Evolutionary conservation across 768 basidiomycete species (phyloP), one percentile per base, ranked within the genome.

Genomic region (Lactarius indigo): DNA sequence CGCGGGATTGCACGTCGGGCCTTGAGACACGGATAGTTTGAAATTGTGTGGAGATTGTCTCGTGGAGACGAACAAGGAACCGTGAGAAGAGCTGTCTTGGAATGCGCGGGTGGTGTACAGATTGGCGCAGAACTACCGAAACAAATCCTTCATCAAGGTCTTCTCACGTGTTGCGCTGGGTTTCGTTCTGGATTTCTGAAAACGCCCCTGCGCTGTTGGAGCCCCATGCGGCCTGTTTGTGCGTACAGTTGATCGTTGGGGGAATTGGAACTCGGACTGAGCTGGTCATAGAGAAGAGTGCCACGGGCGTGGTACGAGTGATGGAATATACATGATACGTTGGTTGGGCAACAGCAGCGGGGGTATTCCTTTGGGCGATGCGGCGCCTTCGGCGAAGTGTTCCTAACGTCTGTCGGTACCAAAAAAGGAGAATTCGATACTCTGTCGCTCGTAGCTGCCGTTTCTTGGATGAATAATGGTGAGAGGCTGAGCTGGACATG

Each of bases 51-150:
- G 77, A 79, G 47, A 74, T 82, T 10, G 6, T 59, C 42, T 23
- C 3, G 41, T 28, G 31, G 44, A 2, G 41, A 58, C 1, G 41
- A 58, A 61, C n/a, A 50, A 56, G 26, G 35, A 17, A 18, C 68
- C 82, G 41, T 69, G 76, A 57, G 75, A 72, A 17, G 78, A 77
- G 2, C 77, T 92, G 39, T n/a, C n/a, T n/a, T 75, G 78, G 61
- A 75, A 78, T 59, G 86, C 84, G 1, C 92, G 89, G 90, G 76
- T 74, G 15, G 85, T 85, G 10, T 92, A 88, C 89, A 75, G 78
- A 35, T 83, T 81, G 66, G 83, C 84, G 65, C 78, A 81, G 30
- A 72, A 78, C 52, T 78, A 80, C 64, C 72, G 70, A 37, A 41
- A 65, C 10, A 35, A 47, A 31, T 58, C 59, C 8, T 65, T 30